These are phyloP conservation scores for Trichosporon coremiiforme DNA, from an alignment of 1,284 basidiomycete genomes.

Conservation along the genomic window DNA sequence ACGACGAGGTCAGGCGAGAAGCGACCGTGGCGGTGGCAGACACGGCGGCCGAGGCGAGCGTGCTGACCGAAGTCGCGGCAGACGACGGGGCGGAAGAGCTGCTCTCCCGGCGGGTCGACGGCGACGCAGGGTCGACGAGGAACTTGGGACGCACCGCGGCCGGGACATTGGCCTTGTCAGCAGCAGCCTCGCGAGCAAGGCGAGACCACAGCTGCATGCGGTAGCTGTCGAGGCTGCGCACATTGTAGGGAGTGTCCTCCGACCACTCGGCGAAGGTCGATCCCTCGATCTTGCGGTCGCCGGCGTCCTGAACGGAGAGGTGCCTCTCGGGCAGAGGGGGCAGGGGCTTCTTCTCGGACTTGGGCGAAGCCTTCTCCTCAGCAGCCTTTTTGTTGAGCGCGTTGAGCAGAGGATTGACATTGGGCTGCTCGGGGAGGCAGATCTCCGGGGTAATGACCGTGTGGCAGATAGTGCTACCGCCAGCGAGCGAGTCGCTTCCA, in stretches of 20 bases:
- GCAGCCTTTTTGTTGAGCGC: conserved; percentile 24
- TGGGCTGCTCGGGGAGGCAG: conserved; percentile 58
- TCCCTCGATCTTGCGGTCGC: conserved; percentile 59
- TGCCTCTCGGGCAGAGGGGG: conserved; percentile 14
- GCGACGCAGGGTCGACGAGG: conserved; percentile 40
- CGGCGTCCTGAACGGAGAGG: conserved; percentile 38
- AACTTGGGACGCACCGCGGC: conserved; percentile 54
- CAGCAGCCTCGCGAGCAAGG: conserved; percentile 63
- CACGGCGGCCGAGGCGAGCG: conserved; percentile 31
- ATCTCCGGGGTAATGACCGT: conserved; percentile 73
- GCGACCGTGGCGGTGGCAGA: conserved; percentile 53
- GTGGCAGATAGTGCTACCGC: conserved; percentile 79
- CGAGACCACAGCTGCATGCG: conserved; percentile 85
- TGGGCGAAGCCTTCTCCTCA: conserved; percentile 15
- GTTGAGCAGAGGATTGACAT: conserved; percentile 77
- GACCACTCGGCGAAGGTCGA: conserved; percentile 65
- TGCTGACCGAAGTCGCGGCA: conserved; percentile 24
- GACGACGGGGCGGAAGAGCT: not conserved
- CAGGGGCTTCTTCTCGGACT: conserved; percentile 8
- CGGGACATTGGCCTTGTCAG: conserved; percentile 48
- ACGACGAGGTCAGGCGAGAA: conserved; percentile 53
- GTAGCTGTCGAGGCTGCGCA: conserved; percentile 78
- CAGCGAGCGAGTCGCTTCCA: conserved; percentile 53
- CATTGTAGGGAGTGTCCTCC: conserved; percentile 74
- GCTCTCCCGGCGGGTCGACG: conserved; percentile 6